Evolutionary conservation across 2,329 filamentous ascomycete genomes (phyloP).

Genomic region (Paecilomyces sp.): DNA sequence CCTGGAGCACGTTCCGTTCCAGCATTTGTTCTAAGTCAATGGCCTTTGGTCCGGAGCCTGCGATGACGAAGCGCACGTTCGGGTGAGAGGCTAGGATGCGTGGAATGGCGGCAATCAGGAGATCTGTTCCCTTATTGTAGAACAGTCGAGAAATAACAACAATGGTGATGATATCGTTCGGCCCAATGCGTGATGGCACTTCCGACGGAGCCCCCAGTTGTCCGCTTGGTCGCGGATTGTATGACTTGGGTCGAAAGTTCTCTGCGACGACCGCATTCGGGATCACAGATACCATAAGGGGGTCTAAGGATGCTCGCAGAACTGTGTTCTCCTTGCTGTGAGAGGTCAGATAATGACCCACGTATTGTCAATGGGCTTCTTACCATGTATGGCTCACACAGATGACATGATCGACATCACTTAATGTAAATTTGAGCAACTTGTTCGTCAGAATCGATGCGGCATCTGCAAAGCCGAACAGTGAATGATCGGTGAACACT

Average conservation of each 20-base stretch:
- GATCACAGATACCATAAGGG: slow-evolving; percentile 94
- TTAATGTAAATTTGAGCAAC: slow-evolving; percentile 88
- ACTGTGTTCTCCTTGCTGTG: slow-evolving; percentile 94
- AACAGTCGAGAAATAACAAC: slow-evolving; percentile 96
- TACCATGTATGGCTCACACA: slow-evolving; percentile 98
- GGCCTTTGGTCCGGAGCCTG: slow-evolving; percentile 88
- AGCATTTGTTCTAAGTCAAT: slow-evolving; percentile 99
- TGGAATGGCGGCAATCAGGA: slow-evolving; percentile 92
- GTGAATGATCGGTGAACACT: slow-evolving; percentile 93
- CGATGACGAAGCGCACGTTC: slow-evolving; percentile 94
- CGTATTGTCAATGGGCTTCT: slow-evolving; percentile 12
- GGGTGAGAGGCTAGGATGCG: slow-evolving; percentile 82
- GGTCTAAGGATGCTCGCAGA: slow-evolving; percentile 85
- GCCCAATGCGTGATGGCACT: slow-evolving; percentile 60
- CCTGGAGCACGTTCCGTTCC: slow-evolving; percentile 87
- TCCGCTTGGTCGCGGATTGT: slow-evolving; percentile 34
- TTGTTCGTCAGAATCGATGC: slow-evolving; percentile 96
- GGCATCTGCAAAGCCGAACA: slow-evolving; percentile 96
- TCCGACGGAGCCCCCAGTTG: slow-evolving; percentile 16
- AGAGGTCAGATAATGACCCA: not conserved
- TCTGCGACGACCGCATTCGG: slow-evolving; percentile 96
- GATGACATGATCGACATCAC: slow-evolving; percentile 96
- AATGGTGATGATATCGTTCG: slow-evolving; percentile 85
- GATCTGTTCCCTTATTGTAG: slow-evolving; percentile 97
- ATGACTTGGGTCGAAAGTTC: slow-evolving; percentile 73